Evolutionary conservation across 306 rosid species (phyloP), one percentile per base, ranked within the genome.

Genomic region (Acacia melanoxylon): DNA sequence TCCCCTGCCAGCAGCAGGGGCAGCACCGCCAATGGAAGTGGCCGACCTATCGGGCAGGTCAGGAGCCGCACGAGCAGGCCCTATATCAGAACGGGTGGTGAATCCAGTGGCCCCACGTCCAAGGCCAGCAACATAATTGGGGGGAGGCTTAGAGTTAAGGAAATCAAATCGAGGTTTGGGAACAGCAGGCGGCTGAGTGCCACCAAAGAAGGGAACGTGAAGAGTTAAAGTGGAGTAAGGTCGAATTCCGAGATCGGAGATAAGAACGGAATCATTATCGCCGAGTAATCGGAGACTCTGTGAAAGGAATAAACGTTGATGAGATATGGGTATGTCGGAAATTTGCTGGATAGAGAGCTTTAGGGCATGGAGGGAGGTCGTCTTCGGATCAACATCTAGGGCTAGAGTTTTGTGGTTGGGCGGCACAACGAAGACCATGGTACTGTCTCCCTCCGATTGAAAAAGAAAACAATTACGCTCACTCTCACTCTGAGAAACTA

Each of bases 91-190:
- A 10, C 97, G 83, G 4, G 98, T 92, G 16, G 98, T 94, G 80
- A 94, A 94, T 0, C 98, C 97, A 6, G 98, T 94, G 9, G 98
- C 98, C 10, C 98, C 98, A 85, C 98, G 97, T 2, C 98, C 98
- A 19, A 94, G 89, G 6, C 98, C 97, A 6, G 96, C 97, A 8
- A 94, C 98, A 69, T 94, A 94, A 59, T 94, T 92, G 0, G 98
- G 66, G 20, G 97, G 98, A 16, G 98, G 98, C 76, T 94, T 94
- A 31, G 97, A 92, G 68, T 88, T 87, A 37, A 94, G 89, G 85
- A 94, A 92, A 5, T 94, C 98, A 19, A 92, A 90, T 22, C 92
- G 84, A 13, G 97, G 95, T 58, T 92, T 92, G 1, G 95, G 95
- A 24, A 83, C 74, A 10, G 79, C 25, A 6, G 97, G 97, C 0